phyloP scores from a whole-genome alignment of 768 basidiomycete genomes.

The Dioszegia aurantiaca region DNA sequence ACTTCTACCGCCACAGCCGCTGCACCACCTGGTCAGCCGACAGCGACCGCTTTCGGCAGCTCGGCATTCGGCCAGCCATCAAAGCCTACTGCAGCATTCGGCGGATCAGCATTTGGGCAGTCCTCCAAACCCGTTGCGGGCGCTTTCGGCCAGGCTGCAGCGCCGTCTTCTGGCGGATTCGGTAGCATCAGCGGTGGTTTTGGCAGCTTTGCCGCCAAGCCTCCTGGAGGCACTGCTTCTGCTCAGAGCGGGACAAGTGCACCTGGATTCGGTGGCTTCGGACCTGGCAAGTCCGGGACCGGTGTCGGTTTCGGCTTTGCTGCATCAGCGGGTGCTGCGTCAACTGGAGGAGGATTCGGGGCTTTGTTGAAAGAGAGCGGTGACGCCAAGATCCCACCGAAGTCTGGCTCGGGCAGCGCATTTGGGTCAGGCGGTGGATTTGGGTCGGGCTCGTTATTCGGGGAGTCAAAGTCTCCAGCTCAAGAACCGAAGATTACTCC shows the following conservation, averaged over 20 bases:
- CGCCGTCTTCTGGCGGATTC: slow-evolving; percentile 16
- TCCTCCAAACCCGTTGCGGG: slow-evolving; percentile 34
- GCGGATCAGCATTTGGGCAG: slow-evolving; percentile 53
- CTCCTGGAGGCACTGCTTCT: neutral
- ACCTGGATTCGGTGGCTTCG: slow-evolving; percentile 18
- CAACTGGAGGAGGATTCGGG: slow-evolving; percentile 19
- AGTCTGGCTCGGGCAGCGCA: neutral
- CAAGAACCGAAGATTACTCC: neutral
- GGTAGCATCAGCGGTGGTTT: slow-evolving; percentile 40
- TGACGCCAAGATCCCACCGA: neutral
- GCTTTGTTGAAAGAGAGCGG: slow-evolving; percentile 5
- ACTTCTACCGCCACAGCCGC: slow-evolving; percentile 2
- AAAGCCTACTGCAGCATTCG: slow-evolving; percentile 31
- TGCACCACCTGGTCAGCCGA: neutral
- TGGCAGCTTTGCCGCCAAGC: slow-evolving; percentile 36
- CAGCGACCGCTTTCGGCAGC: slow-evolving; percentile 8
- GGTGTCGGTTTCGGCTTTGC: neutral
- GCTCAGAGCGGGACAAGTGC: slow-evolving; percentile 6
- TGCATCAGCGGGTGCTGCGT: slow-evolving; percentile 5
- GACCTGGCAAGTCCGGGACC: neutral
- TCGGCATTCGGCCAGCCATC: slow-evolving; percentile 32
- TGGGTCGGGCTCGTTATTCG: neutral
- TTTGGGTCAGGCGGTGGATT: slow-evolving; percentile 11
- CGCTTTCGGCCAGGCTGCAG: slow-evolving; percentile 28
- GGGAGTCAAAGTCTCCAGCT: no score